A percentile compares a stretch with the other conserved stretches of the same genome.
These are phyloP conservation scores for Staphylotrichum longicolle DNA, from an alignment of 495 filamentous ascomycete genomes.

Conservation along the genomic window DNA sequence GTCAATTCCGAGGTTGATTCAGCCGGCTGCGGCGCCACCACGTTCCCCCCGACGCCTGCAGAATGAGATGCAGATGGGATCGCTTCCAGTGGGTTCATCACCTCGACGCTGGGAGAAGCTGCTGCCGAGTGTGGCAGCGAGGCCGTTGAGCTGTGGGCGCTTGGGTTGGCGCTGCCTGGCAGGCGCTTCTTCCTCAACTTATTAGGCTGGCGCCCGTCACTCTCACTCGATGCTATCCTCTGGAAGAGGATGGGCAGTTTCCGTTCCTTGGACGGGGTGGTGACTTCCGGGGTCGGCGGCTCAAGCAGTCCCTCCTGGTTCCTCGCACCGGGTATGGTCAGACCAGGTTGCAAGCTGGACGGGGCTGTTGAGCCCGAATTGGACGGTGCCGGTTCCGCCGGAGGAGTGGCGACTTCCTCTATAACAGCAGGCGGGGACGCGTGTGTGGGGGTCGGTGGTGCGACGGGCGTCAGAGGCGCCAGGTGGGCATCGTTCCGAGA, in stretches of 20 bases:
- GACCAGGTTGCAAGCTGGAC: constrained; percentile 17
- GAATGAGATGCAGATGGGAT: constrained; percentile 31
- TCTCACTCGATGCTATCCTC: constrained; percentile 61
- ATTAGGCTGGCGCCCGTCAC: constrained; percentile 69
- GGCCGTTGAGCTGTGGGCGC: constrained; percentile 80
- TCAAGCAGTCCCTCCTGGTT: constrained; percentile 50
- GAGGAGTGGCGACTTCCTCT: constrained; percentile 31
- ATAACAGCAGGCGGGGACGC: constrained; percentile 29
- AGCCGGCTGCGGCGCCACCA: constrained; percentile 21
- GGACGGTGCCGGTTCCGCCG: constrained; percentile 19
- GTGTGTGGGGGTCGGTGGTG: constrained; percentile 17
- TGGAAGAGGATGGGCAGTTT: constrained; percentile 66
- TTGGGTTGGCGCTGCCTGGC: constrained; percentile 68
- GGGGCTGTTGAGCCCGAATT: constrained; percentile 16
- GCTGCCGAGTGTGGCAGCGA: constrained; percentile 58
- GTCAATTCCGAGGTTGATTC: constrained; percentile 38
- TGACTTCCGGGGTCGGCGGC: constrained; percentile 40
- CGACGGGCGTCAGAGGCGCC: constrained; percentile 34
- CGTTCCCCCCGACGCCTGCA: constrained; percentile 23
- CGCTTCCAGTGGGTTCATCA: constrained; percentile 39
- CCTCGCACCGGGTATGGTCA: constrained; percentile 35
- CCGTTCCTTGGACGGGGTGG: constrained; percentile 68
- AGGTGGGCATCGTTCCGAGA: constrained; percentile 31
- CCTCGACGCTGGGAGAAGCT: constrained; percentile 39
- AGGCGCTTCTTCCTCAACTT: constrained; percentile 82